Base-by-base conservation (phyloP, 2,329 filamentous ascomycete species). In the Diaporthe humulicola region DNA sequence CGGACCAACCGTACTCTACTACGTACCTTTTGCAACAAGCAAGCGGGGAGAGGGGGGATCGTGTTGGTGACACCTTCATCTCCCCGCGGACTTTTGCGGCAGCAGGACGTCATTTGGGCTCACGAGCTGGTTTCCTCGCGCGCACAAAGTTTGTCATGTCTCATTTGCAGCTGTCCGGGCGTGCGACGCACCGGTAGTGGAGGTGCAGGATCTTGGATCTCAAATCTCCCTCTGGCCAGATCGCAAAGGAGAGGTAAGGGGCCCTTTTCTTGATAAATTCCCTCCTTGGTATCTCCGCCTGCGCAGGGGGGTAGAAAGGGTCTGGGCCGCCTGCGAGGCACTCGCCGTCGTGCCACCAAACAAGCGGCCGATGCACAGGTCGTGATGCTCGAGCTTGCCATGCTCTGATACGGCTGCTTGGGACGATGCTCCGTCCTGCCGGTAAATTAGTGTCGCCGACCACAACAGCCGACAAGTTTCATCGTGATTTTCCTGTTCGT, bases 101-200 rank as follows among this genome's bases (percentile, higher is more conserved):
- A 33, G 45, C 45, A 67, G 19, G 45, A 50, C 40, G 61, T 52
- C 42, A 48, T 30, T 30, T 25, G 33, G 64, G 61, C 30, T 36
- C 19, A 19, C 38, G 60, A 64, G 25, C 40, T 64, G 40, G 60
- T 48, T 14, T 38, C 61, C 28, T 36, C 42, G 61, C 17, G 61
- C 42, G 61, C n/a, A 66, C 61, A 66, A 66, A 52, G 64, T 52
- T 67, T 67, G 61, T 67, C 42, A 67, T 52, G 45, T 67, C 61
- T 67, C 61, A 67, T 67, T 52, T 52, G 45, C 64, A 45, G 45
- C 30, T 45, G 45, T 28, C 19, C 30, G 10, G 19, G 15, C 14
- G 61, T 67, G 61, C 45, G 10, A 38, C 42, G 61, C 64, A 28
- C 30, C 45, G 64, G 64, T 14, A 28, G 64, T 67, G 22, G 22